These are phyloP conservation scores for Calonectria montana DNA, from an alignment of 2,329 filamentous ascomycete genomes.

Conservation along the genomic window DNA sequence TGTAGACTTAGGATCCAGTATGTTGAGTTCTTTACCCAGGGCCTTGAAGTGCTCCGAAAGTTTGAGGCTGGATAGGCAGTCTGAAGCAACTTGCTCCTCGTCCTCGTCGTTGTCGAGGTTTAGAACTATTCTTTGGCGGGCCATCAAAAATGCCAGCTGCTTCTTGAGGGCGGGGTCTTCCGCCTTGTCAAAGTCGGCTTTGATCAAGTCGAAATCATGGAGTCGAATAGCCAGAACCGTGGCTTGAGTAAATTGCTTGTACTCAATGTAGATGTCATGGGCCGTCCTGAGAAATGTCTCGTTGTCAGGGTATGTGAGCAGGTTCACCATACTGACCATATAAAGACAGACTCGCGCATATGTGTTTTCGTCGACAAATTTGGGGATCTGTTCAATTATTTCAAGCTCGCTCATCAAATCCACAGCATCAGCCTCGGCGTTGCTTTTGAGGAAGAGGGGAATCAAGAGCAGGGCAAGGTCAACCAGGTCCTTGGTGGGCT, in stretches of 20 bases:
- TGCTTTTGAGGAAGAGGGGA: slow-evolving; percentile 95
- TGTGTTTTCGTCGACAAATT: slow-evolving; percentile 93
- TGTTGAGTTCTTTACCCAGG: slow-evolving; percentile 94
- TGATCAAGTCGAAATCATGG: slow-evolving; percentile 87
- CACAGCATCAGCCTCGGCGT: slow-evolving; percentile 97
- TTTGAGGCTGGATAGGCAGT: slow-evolving; percentile 88
- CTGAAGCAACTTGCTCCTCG: slow-evolving; percentile 79
- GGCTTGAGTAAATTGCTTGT: slow-evolving; percentile 93
- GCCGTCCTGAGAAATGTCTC: slow-evolving; percentile 93
- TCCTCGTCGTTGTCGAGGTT: slow-evolving; percentile 74
- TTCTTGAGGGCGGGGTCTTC: slow-evolving; percentile 86
- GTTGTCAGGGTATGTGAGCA: slow-evolving; percentile 97
- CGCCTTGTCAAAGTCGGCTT: slow-evolving; percentile 82
- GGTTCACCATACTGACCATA: slow-evolving; percentile 98
- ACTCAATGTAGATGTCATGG: slow-evolving; percentile 92
- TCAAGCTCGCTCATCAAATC: slow-evolving; percentile 97
- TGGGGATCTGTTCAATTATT: slow-evolving; percentile 91
- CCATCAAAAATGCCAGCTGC: slow-evolving; percentile 93
- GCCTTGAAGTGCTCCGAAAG: slow-evolving; percentile 94
- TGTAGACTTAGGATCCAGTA: slow-evolving; percentile 94
- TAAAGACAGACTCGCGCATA: slow-evolving; percentile 95
- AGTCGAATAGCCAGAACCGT: slow-evolving; percentile 94
- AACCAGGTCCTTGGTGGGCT: slow-evolving; percentile 84
- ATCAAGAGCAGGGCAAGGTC: slow-evolving; percentile 87
- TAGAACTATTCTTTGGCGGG: slow-evolving; percentile 88